Percentiles rank a stretch among this genome's conserved stretches.
These are phyloP conservation scores for Blastobotrys proliferans DNA, from an alignment of 1,139 yeast species.

Conservation along the genomic window DNA sequence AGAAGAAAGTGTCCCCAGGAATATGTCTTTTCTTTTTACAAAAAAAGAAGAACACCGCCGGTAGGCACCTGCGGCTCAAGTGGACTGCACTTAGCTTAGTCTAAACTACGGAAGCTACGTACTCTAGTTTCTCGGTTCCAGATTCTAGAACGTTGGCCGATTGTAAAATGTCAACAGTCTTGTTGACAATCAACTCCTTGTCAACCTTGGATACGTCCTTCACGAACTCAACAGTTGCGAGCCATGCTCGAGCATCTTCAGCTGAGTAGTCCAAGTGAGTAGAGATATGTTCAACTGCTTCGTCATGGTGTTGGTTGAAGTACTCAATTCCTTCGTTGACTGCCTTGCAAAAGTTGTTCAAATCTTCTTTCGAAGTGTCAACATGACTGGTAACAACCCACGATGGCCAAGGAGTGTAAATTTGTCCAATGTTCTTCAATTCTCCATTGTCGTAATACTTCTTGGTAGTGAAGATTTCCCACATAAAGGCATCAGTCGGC, in stretches of 20 bases:
- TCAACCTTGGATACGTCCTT: slow-evolving; percentile 48
- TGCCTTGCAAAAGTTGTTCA: slow-evolving; percentile 47
- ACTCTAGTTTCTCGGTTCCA: slow-evolving; percentile 20
- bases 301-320: slow-evolving; percentile 56
- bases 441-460: slow-evolving; percentile 76
- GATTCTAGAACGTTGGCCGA: slow-evolving; percentile 53
- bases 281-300: slow-evolving; percentile 63
- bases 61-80: no score
- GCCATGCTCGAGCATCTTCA: slow-evolving; percentile 78
- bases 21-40: no score
- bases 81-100: no score
- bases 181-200: slow-evolving; percentile 47
- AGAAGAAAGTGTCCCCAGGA: no score
- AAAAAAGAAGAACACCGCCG: no score
- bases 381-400: slow-evolving; percentile 70
- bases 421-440: slow-evolving; percentile 78
- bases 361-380: slow-evolving; percentile 32
- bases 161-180: slow-evolving; percentile 55
- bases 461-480: slow-evolving; percentile 91
- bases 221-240: slow-evolving; percentile 67
- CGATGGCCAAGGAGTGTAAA: slow-evolving; percentile 95
- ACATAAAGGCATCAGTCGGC: slow-evolving; percentile 82
- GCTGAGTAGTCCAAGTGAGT: slow-evolving; percentile 67
- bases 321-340: slow-evolving; percentile 65
- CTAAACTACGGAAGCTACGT: no score